Evolutionary conservation across 1,139 yeast genomes (phyloP), one percentile per base, ranked within the genome.

Genomic region (Hansenula sp.): DNA sequence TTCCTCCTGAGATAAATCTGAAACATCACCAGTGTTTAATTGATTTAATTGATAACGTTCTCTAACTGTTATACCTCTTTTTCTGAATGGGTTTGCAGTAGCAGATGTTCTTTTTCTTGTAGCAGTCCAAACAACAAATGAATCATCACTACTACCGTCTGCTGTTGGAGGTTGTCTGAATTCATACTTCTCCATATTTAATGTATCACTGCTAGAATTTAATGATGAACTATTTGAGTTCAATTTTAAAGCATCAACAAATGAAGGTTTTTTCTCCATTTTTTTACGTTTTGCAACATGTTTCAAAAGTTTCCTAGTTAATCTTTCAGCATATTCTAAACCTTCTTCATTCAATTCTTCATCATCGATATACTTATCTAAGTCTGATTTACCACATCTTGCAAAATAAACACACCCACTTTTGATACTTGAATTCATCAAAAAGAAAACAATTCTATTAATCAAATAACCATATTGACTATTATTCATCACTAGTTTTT

Each of bases 331-430:
- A 57, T 79, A 82, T 28, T 58, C 57, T 19, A 65, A 56, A 1
- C 90, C 90, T 35, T 66, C 75, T 12, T 66, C 75, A 52, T 80
- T 84, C 53, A 83, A 68, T 11, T 80, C 79, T 16, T 89, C 92
- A 58, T 83, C 92, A 44, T 77, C 65, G 26, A 59, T 50, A 41
- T 64, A 65, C 36, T 62, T 62, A 44, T 66, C 70, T 24, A 60
- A 50, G 36, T 79, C 58, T 69, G 73, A 50, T 45, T 80, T 76
- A 43, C 87, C 83, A 59, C 89, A 82, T 45, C 96, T 71, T 2
- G 96, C 95, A 66, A 88, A 88, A 64, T 77, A 92, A 26, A 88
- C 89, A 30, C 89, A 83, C 2, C 97, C 96, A 43, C 79, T 74
- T 59, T 88, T 86, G 54, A 87, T 82, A 50, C 88, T 75, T 13